Base-by-base conservation (phyloP, 768 basidiomycete species). In the Kockovaella imperatae region DNA sequence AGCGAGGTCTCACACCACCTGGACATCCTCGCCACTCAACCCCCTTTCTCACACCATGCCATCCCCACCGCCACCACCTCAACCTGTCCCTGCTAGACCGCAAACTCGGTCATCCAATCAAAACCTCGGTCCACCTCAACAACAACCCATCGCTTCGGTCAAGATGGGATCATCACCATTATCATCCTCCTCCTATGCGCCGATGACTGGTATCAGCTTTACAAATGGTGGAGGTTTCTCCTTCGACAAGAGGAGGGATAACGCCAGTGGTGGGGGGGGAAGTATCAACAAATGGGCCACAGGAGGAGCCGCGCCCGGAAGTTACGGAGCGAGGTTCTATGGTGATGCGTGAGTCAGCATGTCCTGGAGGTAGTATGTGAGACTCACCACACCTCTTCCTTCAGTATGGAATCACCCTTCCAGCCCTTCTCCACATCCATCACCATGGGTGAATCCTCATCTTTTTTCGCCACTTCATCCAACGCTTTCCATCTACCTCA, bases 301-400 rank as follows among this genome's bases (percentile, higher is more conserved):
- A 14, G 50, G 44, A 15, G 57, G 53, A 15, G 42, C 48, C 35
- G 53, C 26, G n/a, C 42, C 52, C 32, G 61, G 61, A 14, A 67
- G 64, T 49, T 67, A 63, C 52, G 64, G 64, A 7, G 56, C 64
- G 7, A 54, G 53, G 40, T 67, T 67, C 47, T 67, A 67, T 34
- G 60, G 59, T 17, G 59, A 52, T 32, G 61, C 51, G 64, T 67
- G 49, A 60, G 64, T 54, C 5, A 17, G 8, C 8, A 14, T 10
- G 17, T 20, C 13, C n/a, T 11, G n/a, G 40, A 11, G 15, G 41
- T 50, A 23, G 15, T 35, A 23, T 35, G 45, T 11, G 18, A 11
- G 20, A 14, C 17, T n/a, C 36, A 30, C 4, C 6, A n/a, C 23
- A 18, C 21, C 8, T 13, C 10, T 47, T 26, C 32, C 23, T 20